Base-by-base conservation (phyloP, 2,329 filamentous ascomycete species). In the Basipetospora chlamydospora region DNA sequence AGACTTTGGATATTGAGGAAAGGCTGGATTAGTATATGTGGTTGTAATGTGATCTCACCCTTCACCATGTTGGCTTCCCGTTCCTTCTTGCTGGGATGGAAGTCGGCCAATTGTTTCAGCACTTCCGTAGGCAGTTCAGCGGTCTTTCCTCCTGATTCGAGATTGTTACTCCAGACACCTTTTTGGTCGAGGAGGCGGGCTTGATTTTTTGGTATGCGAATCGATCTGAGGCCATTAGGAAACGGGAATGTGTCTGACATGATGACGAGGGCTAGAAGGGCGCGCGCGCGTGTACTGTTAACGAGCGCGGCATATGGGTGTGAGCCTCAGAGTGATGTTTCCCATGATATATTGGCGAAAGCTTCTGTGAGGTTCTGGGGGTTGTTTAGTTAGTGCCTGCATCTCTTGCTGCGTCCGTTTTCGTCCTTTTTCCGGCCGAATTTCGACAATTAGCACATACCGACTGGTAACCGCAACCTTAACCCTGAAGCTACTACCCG, bases 121-220 rank as follows among this genome's bases (percentile, higher is more conserved):
- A 62, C 53, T 26, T 54, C 46, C 3, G 41, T 39, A 1, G 62
- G 62, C 9, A 64, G 43, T 31, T 58, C 55, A 28, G 44, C 42
- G 3, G 46, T 42, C 7, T 40, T 41, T 11, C 44, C 44, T 12
- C 28, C 26, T 12, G 35, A 28, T 29, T 44, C 48, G 5, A 49
- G 33, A 26, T 48, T 43, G 3, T 49, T 43, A 3, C 50, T 51
- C 62, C 62, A 66, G 2, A 61, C 51, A 35, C 53, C 48, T 3
- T 48, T 34, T 1, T 44, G 39, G 2, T 56, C 51, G 1, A 66
- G 47, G 2, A 66, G 45, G 4, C 37, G 36, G 18, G 49, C 49
- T 42, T 67, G 64, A 28, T 61, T 54, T 12, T 47, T 50, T 1
- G 60, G 57, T 6, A 66, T 51, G 17, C 38, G 51, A 13, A 52